Conservation (phyloP, 768 basidiomycete species). For the Suillus fuscotomentosus region DNA sequence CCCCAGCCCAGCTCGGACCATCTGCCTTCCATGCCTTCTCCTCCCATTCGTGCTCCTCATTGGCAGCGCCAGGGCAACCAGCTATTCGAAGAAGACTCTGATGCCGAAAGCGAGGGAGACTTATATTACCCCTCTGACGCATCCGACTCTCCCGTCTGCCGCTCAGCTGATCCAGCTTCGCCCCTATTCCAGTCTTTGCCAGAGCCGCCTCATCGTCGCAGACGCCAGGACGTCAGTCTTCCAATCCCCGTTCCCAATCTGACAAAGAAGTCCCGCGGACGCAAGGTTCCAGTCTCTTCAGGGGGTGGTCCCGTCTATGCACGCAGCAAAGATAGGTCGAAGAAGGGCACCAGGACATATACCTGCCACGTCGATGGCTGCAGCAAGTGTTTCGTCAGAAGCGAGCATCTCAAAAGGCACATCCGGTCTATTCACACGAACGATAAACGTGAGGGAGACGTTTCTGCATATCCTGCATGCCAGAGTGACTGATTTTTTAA, state of each 20-base stretch:
- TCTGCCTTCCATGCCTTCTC: conserved; percentile 1
- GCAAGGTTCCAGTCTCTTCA: conserved; percentile 44
- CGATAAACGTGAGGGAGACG: conserved; percentile 69
- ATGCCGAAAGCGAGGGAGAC: conserved; percentile 21
- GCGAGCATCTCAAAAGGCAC: conserved; percentile 83
- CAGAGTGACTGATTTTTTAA: not conserved
- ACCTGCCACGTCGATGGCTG: conserved; percentile 71
- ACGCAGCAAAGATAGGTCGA: conserved; percentile 30
- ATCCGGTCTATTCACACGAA: conserved; percentile 78
- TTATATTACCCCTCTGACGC: conserved; percentile 22
- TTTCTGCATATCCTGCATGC: not conserved
- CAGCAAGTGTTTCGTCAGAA: conserved; percentile 74
- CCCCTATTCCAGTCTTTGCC: conserved; percentile 1
- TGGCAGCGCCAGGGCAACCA: not conserved
- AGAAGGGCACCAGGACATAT: conserved; percentile 45
- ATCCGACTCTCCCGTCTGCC: conserved; percentile 7
- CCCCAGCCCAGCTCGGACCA: not conserved
- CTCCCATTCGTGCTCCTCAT: not conserved
- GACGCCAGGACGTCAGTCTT: conserved; percentile 27
- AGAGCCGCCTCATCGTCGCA: conserved; percentile 16
- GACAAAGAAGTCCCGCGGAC: conserved; percentile 48
- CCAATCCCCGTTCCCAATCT: conserved; percentile 49
- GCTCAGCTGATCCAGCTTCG: conserved; percentile 4
- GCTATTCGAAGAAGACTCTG: conserved; percentile 7
- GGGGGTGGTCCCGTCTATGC: conserved; percentile 20